phyloP scores from a whole-genome alignment of 202 grass and related monocot species.

The Zoysia matrella region DNA sequence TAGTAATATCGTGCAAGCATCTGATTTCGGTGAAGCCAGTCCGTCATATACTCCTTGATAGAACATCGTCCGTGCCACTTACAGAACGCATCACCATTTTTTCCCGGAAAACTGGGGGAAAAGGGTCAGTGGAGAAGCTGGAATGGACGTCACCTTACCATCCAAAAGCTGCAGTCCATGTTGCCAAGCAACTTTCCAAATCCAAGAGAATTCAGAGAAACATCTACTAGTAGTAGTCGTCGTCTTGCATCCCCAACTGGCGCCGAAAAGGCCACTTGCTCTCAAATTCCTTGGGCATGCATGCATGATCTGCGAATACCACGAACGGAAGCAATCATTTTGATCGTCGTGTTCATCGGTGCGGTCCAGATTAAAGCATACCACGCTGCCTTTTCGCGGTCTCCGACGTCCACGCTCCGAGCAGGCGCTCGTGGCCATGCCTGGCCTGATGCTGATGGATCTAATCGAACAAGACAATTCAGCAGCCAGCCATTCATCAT shows the following conservation, averaged over 20 bases:
- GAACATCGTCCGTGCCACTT: neutral
- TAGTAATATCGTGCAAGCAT: neutral
- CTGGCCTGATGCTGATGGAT: constrained; percentile 17
- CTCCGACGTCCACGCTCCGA: neutral
- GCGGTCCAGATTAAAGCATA: neutral
- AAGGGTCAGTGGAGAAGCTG: neutral
- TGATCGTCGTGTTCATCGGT: constrained; percentile 5
- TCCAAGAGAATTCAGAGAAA: neutral
- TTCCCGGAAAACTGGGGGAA: constrained; percentile 6
- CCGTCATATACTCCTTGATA: neutral
- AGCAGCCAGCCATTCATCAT: too few species aligned
- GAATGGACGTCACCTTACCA: neutral
- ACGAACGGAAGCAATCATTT: constrained; percentile 43
- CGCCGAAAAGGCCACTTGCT: neutral
- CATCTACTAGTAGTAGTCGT: neutral
- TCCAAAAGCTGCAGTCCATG: neutral
- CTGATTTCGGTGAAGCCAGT: neutral
- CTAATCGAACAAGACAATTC: constrained; percentile 55
- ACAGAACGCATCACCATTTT: neutral
- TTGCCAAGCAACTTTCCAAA: neutral
- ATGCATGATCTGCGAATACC: neutral
- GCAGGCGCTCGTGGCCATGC: neutral
- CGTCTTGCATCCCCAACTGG: neutral
- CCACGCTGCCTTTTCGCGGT: neutral
- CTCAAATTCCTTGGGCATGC: neutral